phyloP scores from a whole-genome alignment of 148 eudicot species.

The Rhododendron ferrugineum region DNA sequence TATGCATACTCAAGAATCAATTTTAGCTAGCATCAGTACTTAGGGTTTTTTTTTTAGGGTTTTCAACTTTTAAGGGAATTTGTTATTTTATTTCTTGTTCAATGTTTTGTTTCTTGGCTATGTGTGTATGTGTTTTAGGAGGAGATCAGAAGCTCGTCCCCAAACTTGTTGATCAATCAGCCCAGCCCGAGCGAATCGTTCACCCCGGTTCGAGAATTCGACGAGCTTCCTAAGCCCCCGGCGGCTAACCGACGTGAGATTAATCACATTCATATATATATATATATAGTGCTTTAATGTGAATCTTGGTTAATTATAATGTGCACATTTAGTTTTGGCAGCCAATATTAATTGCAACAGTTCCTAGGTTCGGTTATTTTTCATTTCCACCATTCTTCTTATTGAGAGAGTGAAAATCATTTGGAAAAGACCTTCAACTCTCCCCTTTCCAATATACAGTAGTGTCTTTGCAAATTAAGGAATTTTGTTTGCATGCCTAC shows the following conservation, averaged over 20 bases:
- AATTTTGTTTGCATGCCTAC: not conserved
- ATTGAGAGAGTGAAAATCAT: not conserved
- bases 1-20: not conserved
- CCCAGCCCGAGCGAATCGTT: constrained; percentile 44
- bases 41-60: not conserved
- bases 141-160: constrained; percentile 35
- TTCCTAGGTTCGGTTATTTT: not conserved
- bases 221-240: constrained; percentile 79
- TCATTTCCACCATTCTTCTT: not conserved
- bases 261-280: not conserved
- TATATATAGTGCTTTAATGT: not conserved
- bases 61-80: not conserved
- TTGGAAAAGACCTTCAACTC: not conserved
- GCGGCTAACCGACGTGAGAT: constrained; percentile 81
- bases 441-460: constrained; percentile 9
- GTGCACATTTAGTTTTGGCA: not conserved
- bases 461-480: constrained; percentile 8
- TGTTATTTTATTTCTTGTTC: not conserved
- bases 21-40: not conserved
- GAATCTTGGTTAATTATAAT: not conserved
- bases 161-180: constrained; percentile 46
- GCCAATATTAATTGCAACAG: not conserved
- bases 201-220: constrained; percentile 48
- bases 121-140: constrained; percentile 21
- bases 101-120: not conserved